Evolutionary conservation across 164 flowering plant genomes (phyloP).

Genomic region (Umbilicus rupestris): DNA sequence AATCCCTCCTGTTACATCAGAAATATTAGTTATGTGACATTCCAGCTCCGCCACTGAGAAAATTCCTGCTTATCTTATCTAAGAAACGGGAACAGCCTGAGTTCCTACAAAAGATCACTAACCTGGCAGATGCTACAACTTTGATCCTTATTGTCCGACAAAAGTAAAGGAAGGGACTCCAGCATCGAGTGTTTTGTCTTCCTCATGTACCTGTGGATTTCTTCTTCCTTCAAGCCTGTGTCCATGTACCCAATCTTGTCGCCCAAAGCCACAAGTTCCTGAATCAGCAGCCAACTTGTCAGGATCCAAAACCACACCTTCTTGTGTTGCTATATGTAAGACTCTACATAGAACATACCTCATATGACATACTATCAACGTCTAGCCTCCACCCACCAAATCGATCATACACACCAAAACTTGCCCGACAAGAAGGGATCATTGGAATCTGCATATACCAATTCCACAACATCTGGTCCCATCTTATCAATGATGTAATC

Average conservation of each 20-base stretch:
- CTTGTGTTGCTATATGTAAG: no score
- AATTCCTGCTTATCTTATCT: no score
- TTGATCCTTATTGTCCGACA: constrained; percentile 21
- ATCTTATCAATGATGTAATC: no score
- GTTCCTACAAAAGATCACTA: no score
- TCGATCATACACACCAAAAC: no score
- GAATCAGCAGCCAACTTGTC: constrained; percentile 8
- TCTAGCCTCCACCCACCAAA: constrained; percentile 16
- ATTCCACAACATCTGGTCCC: no score
- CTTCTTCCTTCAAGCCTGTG: constrained; percentile 62
- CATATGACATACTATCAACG: constrained; percentile 25
- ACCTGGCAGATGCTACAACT: constrained; percentile 77
- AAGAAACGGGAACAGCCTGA: no score
- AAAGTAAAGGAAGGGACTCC: no score
- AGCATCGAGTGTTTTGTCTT: constrained; percentile 45
- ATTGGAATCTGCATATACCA: constrained; percentile 12
- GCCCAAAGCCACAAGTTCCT: constrained; percentile 67
- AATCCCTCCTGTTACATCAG: constrained; percentile 46
- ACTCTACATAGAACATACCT: no score
- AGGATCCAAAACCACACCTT: not conserved
- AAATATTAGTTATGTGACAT: no score
- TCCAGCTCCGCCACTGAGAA: no score
- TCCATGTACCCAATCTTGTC: constrained; percentile 56
- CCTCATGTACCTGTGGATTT: constrained; percentile 38
- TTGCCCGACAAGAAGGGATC: constrained; percentile 10